phyloP scores from a whole-genome alignment of 2,329 filamentous ascomycete species.

The Endoconidiophora laricicola region DNA sequence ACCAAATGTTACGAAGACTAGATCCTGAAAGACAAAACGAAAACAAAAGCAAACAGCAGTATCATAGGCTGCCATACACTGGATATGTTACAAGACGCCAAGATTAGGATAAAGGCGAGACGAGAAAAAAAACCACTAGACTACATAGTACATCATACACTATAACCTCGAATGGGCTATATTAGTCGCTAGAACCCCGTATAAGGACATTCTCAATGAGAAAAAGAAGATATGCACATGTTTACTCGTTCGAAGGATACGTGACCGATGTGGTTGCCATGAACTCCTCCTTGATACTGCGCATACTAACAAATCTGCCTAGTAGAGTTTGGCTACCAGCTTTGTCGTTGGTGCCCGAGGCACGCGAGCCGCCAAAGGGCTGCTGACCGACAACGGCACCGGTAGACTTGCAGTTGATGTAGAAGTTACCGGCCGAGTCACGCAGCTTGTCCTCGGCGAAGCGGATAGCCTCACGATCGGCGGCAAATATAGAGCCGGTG shows the following conservation, averaged over 20 bases:
- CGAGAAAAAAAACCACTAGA: neutral
- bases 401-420: conserved; percentile 71
- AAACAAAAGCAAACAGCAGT: too few relatives aligned
- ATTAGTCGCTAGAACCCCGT: neutral
- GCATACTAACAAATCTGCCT: conserved; percentile 47
- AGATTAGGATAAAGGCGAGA: neutral
- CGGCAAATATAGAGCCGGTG: conserved; percentile 60
- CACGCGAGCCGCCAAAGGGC: conserved; percentile 51
- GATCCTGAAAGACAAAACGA: too few relatives aligned
- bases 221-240: too few relatives aligned
- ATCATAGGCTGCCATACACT: too few relatives aligned
- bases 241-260: conserved; percentile 53
- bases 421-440: conserved; percentile 67
- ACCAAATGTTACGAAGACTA: too few relatives aligned
- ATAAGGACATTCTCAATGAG: too few relatives aligned
- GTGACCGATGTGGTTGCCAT: conserved; percentile 40
- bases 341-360: conserved; percentile 59
- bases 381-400: conserved; percentile 59
- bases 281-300: conserved; percentile 64
- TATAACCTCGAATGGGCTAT: neutral
- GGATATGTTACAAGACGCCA: neutral
- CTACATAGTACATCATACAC: neutral
- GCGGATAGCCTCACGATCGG: conserved; percentile 47
- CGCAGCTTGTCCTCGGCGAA: conserved; percentile 54
- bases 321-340: conserved; percentile 49